Evolutionary conservation across 768 basidiomycete species (phyloP).

Genomic region (Saitozyma podzolica): DNA sequence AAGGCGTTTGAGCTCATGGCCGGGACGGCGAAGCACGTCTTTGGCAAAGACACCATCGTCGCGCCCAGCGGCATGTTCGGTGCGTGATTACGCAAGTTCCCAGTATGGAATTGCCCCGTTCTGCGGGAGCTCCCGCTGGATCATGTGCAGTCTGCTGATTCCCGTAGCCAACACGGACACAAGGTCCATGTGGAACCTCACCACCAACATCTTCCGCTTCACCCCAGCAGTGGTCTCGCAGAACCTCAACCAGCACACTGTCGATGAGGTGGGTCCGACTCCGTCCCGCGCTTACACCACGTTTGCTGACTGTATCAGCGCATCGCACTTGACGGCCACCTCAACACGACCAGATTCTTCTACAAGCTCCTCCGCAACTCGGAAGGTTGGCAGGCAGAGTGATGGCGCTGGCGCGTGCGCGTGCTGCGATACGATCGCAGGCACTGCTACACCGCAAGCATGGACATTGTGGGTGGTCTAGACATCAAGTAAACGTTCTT

Average conservation of each 20-base stretch:
- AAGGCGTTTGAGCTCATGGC: slow-evolving; percentile 47
- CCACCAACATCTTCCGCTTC: slow-evolving; percentile 52
- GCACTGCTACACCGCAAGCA: no score
- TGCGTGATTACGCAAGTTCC: slow-evolving; percentile 14
- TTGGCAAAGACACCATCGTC: slow-evolving; percentile 48
- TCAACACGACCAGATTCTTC: slow-evolving; percentile 50
- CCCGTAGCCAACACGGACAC: slow-evolving; percentile 52
- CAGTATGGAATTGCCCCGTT: not conserved
- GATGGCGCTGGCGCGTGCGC: not conserved
- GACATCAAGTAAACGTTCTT: not conserved
- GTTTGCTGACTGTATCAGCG: slow-evolving; percentile 22
- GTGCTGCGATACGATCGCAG: no score
- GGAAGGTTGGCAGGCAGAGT: slow-evolving; percentile 55
- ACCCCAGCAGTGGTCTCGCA: slow-evolving; percentile 43
- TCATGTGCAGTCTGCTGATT: slow-evolving; percentile 2
- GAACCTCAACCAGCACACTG: slow-evolving; percentile 52
- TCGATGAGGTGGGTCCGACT: slow-evolving; percentile 50
- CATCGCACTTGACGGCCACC: slow-evolving; percentile 48
- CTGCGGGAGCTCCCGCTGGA: not conserved
- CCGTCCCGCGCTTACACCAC: not conserved
- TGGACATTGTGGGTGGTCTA: no score
- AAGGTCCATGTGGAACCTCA: slow-evolving; percentile 47
- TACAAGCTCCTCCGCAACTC: slow-evolving; percentile 53
- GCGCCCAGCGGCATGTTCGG: slow-evolving; percentile 51
- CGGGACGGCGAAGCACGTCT: slow-evolving; percentile 48